A percentile compares a stretch with the other conserved stretches of the same genome.
Conservation (phyloP, 257 asterid genomes). For the Primulina huaijiensis region DNA sequence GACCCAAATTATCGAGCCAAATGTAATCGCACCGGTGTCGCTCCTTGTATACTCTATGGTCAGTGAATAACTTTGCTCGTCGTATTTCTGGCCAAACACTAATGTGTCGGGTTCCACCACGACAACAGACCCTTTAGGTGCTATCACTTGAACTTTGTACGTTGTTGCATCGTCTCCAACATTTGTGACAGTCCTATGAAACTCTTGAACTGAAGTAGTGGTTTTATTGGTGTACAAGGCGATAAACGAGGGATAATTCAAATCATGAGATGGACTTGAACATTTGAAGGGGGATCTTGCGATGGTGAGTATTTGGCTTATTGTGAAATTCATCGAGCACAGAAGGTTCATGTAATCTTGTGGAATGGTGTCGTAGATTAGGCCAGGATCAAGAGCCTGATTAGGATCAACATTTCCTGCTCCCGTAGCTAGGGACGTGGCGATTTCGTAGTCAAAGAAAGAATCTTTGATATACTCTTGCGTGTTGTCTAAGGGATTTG, state of each 20-base stretch:
- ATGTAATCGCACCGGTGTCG: background rate
- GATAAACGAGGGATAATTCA: conserved; percentile 47
- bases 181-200: conserved; percentile 37
- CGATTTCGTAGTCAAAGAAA: conserved; percentile 14
- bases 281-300: conserved; percentile 28
- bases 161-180: conserved; percentile 31
- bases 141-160: conserved; percentile 21
- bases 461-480: conserved; percentile 19
- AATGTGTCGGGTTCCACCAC: conserved; percentile 26
- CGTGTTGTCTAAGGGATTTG: conserved; percentile 34
- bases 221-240: conserved; percentile 21
- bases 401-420: conserved; percentile 48
- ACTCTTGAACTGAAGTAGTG: conserved; percentile 7
- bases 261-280: conserved; percentile 28
- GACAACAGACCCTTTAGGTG: conserved; percentile 27
- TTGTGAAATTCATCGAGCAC: conserved; percentile 41
- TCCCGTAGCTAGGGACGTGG: conserved; percentile 40
- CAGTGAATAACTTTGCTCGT: conserved; percentile 28
- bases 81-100: conserved; percentile 24
- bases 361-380: conserved; percentile 31
- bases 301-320: conserved; percentile 30
- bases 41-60: conserved; percentile 12
- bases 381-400: conserved; percentile 47
- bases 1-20: conserved; percentile 37
- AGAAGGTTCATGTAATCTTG: conserved; percentile 39